phyloP scores from a whole-genome alignment of 2,329 filamentous ascomycete genomes.

The Sporothrix inflata region DNA sequence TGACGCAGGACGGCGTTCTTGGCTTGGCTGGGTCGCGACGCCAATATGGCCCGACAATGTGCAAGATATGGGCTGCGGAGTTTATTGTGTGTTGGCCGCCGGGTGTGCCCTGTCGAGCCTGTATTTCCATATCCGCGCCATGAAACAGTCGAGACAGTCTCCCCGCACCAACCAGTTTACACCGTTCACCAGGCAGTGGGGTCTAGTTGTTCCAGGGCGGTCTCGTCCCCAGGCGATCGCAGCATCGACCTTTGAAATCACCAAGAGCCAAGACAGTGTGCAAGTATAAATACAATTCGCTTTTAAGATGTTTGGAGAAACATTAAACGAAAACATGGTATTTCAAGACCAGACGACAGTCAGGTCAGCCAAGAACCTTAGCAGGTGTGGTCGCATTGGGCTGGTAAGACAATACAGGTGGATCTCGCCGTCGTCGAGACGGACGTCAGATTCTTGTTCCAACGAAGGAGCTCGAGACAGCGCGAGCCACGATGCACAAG shows the following conservation, averaged over 20 bases:
- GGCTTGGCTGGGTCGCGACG: background rate
- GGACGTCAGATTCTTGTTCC: constrained; percentile 1
- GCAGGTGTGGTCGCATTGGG: background rate
- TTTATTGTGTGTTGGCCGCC: background rate
- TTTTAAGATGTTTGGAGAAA: too few relatives aligned
- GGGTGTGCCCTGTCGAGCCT: background rate
- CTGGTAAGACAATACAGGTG: background rate
- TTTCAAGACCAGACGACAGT: background rate
- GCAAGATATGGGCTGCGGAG: background rate
- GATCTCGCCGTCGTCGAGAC: background rate
- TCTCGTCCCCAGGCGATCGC: background rate
- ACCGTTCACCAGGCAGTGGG: background rate
- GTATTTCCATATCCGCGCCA: background rate
- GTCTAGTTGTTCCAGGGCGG: background rate
- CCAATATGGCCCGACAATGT: background rate
- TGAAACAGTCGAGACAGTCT: too few relatives aligned
- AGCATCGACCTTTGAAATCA: constrained; percentile 3
- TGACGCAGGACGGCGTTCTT: background rate
- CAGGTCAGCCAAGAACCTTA: background rate
- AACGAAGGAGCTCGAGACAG: background rate
- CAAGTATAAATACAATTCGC: too few relatives aligned
- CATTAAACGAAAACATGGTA: too few relatives aligned
- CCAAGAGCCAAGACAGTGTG: background rate
- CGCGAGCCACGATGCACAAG: background rate
- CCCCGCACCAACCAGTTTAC: constrained; percentile 18